These are phyloP conservation scores for Plasmodium falciparum DNA, from an alignment of 169 alveolate genomes.

Conservation along the genomic window DNA sequence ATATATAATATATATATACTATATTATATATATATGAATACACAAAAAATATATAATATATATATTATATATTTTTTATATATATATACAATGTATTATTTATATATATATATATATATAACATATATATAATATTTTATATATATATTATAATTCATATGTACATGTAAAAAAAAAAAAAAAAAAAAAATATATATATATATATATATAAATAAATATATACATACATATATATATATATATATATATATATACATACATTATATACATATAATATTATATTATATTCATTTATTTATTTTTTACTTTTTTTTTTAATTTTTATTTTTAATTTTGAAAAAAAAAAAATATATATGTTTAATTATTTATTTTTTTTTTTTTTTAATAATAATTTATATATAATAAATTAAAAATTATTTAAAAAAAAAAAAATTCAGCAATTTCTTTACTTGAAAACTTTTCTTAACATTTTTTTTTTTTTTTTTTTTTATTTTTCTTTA, in stretches of 20 bases:
- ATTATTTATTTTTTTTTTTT: neutral
- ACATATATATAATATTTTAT: too few relatives aligned
- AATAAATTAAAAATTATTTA: constrained; percentile 19
- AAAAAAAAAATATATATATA: too few relatives aligned
- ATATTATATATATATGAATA: constrained; percentile 4
- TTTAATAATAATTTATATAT: constrained; percentile 29
- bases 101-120: neutral
- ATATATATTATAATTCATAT: too few relatives aligned
- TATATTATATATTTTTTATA: neutral
- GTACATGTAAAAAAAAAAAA: too few relatives aligned
- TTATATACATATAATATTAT: neutral
- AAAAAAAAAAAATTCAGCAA: constrained; percentile 30
- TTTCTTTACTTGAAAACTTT: constrained; percentile 42
- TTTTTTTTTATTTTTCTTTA: constrained; percentile 5
- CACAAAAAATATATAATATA: neutral
- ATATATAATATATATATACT: neutral
- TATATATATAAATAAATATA: too few relatives aligned
- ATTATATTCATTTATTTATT: neutral
- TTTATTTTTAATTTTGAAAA: neutral
- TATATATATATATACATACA: neutral
- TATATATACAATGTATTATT: neutral
- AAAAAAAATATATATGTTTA: constrained; percentile 8
- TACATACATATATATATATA: too few relatives aligned
- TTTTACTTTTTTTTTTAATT: constrained; percentile 17
- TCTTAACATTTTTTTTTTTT: constrained; percentile 42